phyloP scores from a whole-genome alignment of 345 rosid genomes.

The Brassica rapa region DNA sequence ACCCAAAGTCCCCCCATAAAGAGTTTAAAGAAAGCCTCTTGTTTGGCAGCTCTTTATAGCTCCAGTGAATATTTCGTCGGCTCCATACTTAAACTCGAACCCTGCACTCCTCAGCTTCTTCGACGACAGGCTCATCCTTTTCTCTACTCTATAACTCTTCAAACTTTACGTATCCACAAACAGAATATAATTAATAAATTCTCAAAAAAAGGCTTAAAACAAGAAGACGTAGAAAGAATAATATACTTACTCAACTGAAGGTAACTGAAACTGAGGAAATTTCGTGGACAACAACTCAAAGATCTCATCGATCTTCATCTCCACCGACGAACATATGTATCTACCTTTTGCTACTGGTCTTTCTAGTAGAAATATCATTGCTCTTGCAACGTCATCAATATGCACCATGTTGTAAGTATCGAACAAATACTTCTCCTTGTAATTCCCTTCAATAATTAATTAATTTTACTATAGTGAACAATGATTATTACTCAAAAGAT shows the following conservation, averaged over 20 bases:
- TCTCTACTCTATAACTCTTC: constrained; percentile 25
- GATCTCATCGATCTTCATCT: constrained; percentile 43
- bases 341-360: constrained; percentile 53
- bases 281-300: constrained; percentile 38
- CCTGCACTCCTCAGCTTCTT: constrained; percentile 52
- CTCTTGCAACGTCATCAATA: constrained; percentile 55
- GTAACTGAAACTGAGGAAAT: constrained; percentile 50
- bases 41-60: constrained; percentile 48
- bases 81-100: constrained; percentile 48
- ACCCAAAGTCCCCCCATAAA: neutral
- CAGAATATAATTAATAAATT: neutral
- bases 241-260: constrained; percentile 49
- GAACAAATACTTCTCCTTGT: constrained; percentile 37
- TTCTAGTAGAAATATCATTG: constrained; percentile 57
- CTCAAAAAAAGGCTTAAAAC: neutral
- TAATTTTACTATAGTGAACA: neutral
- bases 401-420: constrained; percentile 48
- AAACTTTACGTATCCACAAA: constrained; percentile 15
- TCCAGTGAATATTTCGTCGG: constrained; percentile 46
- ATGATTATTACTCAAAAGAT: neutral
- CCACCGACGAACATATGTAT: constrained; percentile 52
- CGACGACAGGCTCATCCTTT: constrained; percentile 43
- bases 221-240: neutral
- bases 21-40: constrained; percentile 40
- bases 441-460: constrained; percentile 18